These are phyloP conservation scores for Vigna reflexopilosa DNA, from an alignment of 306 rosid species.

Conservation along the genomic window DNA sequence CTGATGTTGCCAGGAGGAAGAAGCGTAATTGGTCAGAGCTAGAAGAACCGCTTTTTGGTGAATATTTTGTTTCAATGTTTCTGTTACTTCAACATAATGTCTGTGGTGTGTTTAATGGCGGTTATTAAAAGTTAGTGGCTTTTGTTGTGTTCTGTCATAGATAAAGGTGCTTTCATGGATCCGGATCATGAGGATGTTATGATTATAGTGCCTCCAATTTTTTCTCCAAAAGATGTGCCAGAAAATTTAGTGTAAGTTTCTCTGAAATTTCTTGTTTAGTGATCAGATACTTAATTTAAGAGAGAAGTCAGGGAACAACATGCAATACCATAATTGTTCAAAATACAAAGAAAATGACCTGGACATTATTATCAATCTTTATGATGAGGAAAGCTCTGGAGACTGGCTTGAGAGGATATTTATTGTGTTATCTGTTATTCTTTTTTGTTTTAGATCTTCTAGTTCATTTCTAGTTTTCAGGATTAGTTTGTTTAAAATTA, in stretches of 20 bases:
- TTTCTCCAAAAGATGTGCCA: constrained; percentile 80
- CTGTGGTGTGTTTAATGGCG: constrained; percentile 15
- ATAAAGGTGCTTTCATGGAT: constrained; percentile 62
- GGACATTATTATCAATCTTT: constrained; percentile 17
- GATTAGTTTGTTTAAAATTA: constrained; percentile 9
- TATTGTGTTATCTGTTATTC: constrained; percentile 9
- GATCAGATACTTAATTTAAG: constrained; percentile 14
- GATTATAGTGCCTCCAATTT: constrained; percentile 80
- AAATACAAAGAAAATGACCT: constrained; percentile 11
- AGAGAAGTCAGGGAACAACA: constrained; percentile 24
- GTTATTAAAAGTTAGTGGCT: constrained; percentile 2
- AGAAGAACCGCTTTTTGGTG: constrained; percentile 71
- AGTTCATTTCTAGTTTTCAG: constrained; percentile 25
- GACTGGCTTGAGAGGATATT: not conserved
- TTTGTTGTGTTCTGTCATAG: constrained; percentile 49
- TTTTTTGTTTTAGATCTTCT: constrained; percentile 7
- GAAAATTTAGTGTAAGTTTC: constrained; percentile 79
- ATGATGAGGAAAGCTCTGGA: not conserved
- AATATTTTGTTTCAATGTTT: constrained; percentile 42
- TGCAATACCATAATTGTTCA: not conserved
- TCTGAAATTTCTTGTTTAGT: constrained; percentile 36
- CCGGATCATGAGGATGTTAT: constrained; percentile 79
- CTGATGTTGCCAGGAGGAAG: constrained; percentile 67
- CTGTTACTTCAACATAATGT: constrained; percentile 28
- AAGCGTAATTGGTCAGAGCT: constrained; percentile 69